Conservation (phyloP, 2,329 filamentous ascomycete genomes). For the Beauveria varroae region DNA sequence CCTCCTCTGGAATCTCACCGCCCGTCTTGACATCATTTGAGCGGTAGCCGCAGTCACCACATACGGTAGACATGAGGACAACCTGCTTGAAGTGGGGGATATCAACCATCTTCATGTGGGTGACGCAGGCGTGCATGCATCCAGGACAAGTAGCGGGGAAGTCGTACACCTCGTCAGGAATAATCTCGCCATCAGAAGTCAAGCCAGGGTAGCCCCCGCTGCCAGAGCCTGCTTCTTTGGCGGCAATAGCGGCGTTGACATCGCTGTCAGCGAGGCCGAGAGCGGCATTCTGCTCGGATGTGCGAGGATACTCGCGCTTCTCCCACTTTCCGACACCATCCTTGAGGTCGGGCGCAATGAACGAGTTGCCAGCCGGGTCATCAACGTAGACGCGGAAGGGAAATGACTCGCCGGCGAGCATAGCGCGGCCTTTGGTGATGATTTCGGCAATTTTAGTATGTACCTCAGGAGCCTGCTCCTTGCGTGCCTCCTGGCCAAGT, state of each 20-base stretch:
- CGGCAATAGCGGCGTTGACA: constrained; percentile 38
- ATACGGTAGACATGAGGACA: constrained; percentile 89
- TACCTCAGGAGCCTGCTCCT: constrained; percentile 68
- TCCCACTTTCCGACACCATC: constrained; percentile 81
- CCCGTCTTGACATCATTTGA: constrained; percentile 98
- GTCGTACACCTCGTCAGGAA: constrained; percentile 86
- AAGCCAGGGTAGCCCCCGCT: constrained; percentile 44
- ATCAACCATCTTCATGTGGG: constrained; percentile 98
- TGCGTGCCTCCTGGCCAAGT: constrained; percentile 74
- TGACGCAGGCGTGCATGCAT: constrained; percentile 76
- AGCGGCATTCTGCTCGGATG: constrained; percentile 75
- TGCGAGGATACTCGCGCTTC: constrained; percentile 76
- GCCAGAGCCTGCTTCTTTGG: not conserved
- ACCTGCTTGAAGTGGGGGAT: constrained; percentile 98
- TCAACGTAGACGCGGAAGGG: constrained; percentile 86
- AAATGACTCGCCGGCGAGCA: constrained; percentile 69
- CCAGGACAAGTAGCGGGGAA: constrained; percentile 90
- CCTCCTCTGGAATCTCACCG: constrained; percentile 79
- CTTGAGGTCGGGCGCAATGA: constrained; percentile 81
- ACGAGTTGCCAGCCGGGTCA: constrained; percentile 92
- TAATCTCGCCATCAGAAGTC: constrained; percentile 63
- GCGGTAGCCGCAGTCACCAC: constrained; percentile 85
- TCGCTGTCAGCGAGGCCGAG: constrained; percentile 67
- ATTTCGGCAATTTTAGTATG: constrained; percentile 71
- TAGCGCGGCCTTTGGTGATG: constrained; percentile 64